These are phyloP conservation scores for Zygosaccharomyces bisporus DNA, from an alignment of 805 yeast species.

Conservation along the genomic window DNA sequence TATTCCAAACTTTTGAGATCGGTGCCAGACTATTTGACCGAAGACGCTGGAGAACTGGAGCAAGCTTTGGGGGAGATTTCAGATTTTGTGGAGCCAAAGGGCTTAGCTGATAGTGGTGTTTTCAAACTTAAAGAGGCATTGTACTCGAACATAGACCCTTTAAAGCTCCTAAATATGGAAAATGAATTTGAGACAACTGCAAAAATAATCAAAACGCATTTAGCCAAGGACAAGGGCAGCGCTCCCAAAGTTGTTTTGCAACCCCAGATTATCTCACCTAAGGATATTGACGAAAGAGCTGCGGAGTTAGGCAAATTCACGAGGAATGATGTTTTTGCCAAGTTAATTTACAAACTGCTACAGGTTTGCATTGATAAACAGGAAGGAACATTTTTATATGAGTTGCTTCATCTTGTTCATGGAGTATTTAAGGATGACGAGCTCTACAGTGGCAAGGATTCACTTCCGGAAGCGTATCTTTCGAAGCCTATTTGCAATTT, in stretches of 20 bases:
- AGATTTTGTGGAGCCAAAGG: constrained; percentile 59
- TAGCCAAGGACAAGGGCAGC: constrained; percentile 40
- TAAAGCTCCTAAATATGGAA: constrained; percentile 45
- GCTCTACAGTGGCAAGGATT: constrained; percentile 37
- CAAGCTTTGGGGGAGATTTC: constrained; percentile 54
- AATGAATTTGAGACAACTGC: constrained; percentile 52
- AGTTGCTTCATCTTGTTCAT: constrained; percentile 64
- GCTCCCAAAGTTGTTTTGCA: constrained; percentile 44
- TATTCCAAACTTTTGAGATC: constrained; percentile 47
- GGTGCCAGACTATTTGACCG: constrained; percentile 37
- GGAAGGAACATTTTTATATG: constrained; percentile 54
- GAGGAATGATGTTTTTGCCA: constrained; percentile 51
- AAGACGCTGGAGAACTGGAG: constrained; percentile 42
- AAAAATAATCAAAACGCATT: constrained; percentile 42
- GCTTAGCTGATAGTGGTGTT: constrained; percentile 62
- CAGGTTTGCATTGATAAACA: constrained; percentile 48
- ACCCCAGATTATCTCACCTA: constrained; percentile 41
- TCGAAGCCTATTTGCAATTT: constrained; percentile 54
- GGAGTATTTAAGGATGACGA: constrained; percentile 57
- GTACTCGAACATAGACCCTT: constrained; percentile 53
- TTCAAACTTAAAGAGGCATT: constrained; percentile 52
- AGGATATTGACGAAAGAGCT: constrained; percentile 34
- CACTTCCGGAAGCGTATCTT: constrained; percentile 45
- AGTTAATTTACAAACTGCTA: constrained; percentile 54
- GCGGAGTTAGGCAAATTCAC: constrained; percentile 47